phyloP scores from a whole-genome alignment of 2,329 filamentous ascomycete species.

The Atkinsonella hypoxylon region DNA sequence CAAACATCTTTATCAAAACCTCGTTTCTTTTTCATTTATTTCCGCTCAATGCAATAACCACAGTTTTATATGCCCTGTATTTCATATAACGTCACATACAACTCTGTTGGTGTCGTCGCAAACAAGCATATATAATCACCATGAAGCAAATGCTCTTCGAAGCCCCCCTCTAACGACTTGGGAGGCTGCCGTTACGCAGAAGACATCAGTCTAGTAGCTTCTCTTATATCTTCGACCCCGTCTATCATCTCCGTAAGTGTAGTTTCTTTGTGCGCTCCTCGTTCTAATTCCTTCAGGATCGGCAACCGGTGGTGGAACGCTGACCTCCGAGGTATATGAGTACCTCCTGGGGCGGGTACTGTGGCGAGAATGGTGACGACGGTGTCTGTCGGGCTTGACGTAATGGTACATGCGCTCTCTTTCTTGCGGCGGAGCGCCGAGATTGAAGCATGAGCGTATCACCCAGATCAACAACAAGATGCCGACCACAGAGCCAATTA shows the following conservation, averaged over 20 bases:
- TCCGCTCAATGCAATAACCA: no score
- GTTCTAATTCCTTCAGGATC: not conserved
- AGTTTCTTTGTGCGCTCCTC: not conserved
- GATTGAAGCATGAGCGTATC: constrained; percentile 30
- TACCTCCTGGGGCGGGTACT: constrained; percentile 3
- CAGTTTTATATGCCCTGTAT: no score
- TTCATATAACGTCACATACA: no score
- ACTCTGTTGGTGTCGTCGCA: no score
- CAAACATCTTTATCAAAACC: no score
- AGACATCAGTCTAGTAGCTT: constrained; percentile 3
- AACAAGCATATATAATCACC: not conserved
- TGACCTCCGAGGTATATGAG: not conserved
- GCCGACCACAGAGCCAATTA: constrained; percentile 35
- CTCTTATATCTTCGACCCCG: constrained; percentile 1
- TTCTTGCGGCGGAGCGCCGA: constrained; percentile 24
- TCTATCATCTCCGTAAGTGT: not conserved
- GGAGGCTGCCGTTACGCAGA: not conserved
- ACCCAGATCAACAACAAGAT: constrained; percentile 35
- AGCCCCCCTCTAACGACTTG: no score
- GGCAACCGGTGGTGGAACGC: not conserved
- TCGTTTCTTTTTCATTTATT: no score
- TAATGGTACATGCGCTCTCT: constrained; percentile 22
- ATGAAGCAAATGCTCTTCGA: not conserved
- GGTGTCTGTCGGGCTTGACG: constrained; percentile 13
- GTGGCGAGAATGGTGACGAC: constrained; percentile 11